Percentiles rank a stretch among this genome's conserved stretches.
These are phyloP conservation scores for Amesomyces nigricolor DNA, from an alignment of 2,329 filamentous ascomycete genomes.

Conservation along the genomic window DNA sequence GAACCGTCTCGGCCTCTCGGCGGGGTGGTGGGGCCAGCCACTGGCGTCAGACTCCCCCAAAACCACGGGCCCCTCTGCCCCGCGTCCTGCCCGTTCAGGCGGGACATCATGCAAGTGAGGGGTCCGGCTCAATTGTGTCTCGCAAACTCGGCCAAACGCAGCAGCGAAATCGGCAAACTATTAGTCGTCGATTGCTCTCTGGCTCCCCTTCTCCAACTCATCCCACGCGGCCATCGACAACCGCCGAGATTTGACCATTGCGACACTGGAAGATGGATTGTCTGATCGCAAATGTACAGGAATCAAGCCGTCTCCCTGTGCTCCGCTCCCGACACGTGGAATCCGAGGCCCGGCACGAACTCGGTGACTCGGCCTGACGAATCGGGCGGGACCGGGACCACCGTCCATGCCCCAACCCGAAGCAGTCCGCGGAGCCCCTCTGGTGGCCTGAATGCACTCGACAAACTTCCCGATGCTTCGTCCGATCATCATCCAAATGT, in stretches of 20 bases:
- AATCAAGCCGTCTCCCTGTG: background rate
- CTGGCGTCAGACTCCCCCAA: background rate
- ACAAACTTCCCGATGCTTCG: constrained; percentile 1
- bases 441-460: background rate
- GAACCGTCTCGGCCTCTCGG: constrained; percentile 1
- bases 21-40: constrained; percentile 16
- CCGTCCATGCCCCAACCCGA: constrained; percentile 10
- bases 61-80: constrained; percentile 8
- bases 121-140: constrained; percentile 12
- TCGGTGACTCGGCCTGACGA: constrained; percentile 18
- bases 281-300: no score
- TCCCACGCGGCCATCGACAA: background rate
- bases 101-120: no score
- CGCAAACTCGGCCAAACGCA: no score
- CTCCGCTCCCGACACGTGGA: constrained; percentile 11
- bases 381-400: constrained; percentile 22
- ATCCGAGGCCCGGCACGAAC: constrained; percentile 21
- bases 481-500: constrained; percentile 8
- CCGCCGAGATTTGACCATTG: background rate
- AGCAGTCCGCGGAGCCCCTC: constrained; percentile 4
- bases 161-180: no score
- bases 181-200: no score
- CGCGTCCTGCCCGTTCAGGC: constrained; percentile 5
- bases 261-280: background rate
- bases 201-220: no score